Percentiles rank a stretch among this genome's conserved stretches.
Conservation (phyloP, 306 rosid species). For the Lathyrus tuberosus region DNA sequence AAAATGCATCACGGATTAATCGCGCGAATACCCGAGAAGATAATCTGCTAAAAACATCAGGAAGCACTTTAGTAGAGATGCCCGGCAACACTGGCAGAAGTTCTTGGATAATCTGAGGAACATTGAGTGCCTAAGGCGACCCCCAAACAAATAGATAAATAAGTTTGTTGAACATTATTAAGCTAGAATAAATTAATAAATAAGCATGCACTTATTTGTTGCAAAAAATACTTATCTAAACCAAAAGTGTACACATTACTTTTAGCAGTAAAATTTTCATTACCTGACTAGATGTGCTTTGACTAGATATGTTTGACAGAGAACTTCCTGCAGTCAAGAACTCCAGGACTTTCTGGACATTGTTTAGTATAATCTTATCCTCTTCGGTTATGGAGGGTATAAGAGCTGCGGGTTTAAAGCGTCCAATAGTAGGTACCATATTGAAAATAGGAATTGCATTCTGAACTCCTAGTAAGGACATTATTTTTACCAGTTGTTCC, state of each 20-base stretch:
- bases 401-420: constrained; percentile 74
- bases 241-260: neutral
- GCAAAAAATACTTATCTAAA: constrained; percentile 4
- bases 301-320: constrained; percentile 55
- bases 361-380: constrained; percentile 87
- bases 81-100: constrained; percentile 89
- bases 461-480: constrained; percentile 74
- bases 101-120: constrained; percentile 70
- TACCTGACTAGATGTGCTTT: constrained; percentile 72
- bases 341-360: constrained; percentile 80
- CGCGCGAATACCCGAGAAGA: constrained; percentile 93
- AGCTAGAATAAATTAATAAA: constrained; percentile 12
- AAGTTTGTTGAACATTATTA: constrained; percentile 7
- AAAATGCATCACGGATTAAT: constrained; percentile 73
- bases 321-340: constrained; percentile 92
- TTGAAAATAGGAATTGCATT: constrained; percentile 78
- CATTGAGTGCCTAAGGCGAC: constrained; percentile 54
- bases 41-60: constrained; percentile 77
- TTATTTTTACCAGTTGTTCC: constrained; percentile 80
- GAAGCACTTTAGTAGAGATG: constrained; percentile 78
- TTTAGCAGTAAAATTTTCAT: constrained; percentile 25
- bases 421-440: constrained; percentile 88
- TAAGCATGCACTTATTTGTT: neutral
- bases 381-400: constrained; percentile 82
- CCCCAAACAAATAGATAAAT: constrained; percentile 37